Base-by-base conservation (phyloP, 2,329 filamentous ascomycete genomes). In the Periglandula ipomoeae region DNA sequence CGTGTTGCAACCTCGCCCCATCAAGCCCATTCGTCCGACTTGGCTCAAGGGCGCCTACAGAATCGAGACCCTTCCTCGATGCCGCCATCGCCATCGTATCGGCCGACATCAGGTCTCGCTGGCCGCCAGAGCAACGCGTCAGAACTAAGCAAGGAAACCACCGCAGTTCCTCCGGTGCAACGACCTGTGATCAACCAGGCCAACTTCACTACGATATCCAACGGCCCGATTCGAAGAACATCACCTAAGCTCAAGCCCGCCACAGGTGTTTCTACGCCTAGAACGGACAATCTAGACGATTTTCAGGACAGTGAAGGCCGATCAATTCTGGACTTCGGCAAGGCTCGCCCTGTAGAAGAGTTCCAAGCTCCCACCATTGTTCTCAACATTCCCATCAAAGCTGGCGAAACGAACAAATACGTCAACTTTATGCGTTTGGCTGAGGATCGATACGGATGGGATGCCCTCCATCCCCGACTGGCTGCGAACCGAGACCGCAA, bases 381-480 rank as follows among this genome's bases (percentile, higher is more conserved):
- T 47, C 76, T 98, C 17, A 83, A 86, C 48, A 84, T 98, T 50
- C 82, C 87, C 0, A 76, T 98, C 35, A 79, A 84, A 50, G 55
- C 58, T 5, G 87, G 89, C 37, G 82, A 87, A 58, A 85, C 81
- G 32, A 95, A 95, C 64, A 89, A 91, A 56, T 91, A 94, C 52
- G 82, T 98, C 68, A 97, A 97, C 65, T 96, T 97, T 56, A 90
- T 91, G 60, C 87, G 89, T 40, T 76, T 97, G 67, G 93, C 94
- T 10, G 89, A 95, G 66, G 89, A 94, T 54, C 86, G 85, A 53
- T 97, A 96, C 64, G 93, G 93, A 22, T 95, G 91, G 75, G 89
- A 94, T 53, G 93, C 91, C 0, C 75, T 97, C 32, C 90, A 97
- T 63, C 93, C 93, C 26, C 85, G 90, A 7, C 76, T 94, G 53